phyloP scores from a whole-genome alignment of 345 rosid species.

The Trapa bicornis region DNA sequence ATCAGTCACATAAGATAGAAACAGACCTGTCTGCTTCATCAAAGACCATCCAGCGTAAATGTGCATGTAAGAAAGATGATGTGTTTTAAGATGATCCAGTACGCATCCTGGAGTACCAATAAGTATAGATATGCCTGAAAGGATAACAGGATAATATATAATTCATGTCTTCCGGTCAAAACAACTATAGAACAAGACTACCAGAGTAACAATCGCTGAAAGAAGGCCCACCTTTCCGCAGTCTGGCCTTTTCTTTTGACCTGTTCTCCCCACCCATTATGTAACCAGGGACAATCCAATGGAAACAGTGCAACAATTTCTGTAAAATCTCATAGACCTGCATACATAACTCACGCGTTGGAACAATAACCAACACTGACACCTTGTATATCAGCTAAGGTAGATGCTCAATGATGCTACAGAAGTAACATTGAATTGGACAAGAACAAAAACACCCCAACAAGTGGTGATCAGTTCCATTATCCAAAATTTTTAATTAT shows the following conservation, averaged over 20 bases:
- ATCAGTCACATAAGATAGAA: background rate
- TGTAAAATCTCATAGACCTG: constrained; percentile 88
- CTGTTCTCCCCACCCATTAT: constrained; percentile 95
- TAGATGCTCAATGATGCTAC: background rate
- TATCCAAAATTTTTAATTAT: background rate
- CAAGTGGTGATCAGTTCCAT: background rate
- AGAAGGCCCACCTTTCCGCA: constrained; percentile 60
- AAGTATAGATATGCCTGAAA: constrained; percentile 72
- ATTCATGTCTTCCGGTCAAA: background rate
- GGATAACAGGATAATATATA: background rate
- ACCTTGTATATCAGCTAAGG: constrained; percentile 12
- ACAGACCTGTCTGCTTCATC: constrained; percentile 95
- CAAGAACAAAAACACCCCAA: background rate
- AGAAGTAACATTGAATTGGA: background rate
- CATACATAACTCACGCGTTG: constrained; percentile 83
- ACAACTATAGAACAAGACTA: background rate
- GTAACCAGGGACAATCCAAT: constrained; percentile 97
- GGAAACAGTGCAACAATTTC: constrained; percentile 74
- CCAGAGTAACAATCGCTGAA: background rate
- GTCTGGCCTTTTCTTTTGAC: constrained; percentile 85
- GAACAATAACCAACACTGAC: constrained; percentile 90
- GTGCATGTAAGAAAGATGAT: constrained; percentile 48
- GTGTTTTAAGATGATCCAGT: constrained; percentile 90
- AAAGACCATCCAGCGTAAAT: constrained; percentile 80
- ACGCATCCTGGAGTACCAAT: constrained; percentile 99